Evolutionary conservation across 2,329 filamentous ascomycete species (phyloP), one percentile per base, ranked within the genome.

Genomic region (Xylariales sp.): DNA sequence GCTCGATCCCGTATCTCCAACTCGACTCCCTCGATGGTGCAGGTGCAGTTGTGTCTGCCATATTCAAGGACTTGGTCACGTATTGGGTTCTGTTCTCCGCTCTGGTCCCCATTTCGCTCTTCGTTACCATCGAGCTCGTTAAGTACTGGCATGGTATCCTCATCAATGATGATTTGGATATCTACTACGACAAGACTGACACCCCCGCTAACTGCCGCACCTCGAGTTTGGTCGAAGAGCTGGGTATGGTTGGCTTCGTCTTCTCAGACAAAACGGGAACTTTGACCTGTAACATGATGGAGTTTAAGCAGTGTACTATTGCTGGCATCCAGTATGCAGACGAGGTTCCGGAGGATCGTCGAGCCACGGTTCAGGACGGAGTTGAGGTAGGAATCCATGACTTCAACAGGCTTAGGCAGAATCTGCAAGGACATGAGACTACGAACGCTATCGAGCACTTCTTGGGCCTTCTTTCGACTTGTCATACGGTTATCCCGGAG

Each of bases 1-100:
- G 69, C 6, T 75, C 82, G 29, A 74, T 96, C 21, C 62, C 65
- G 12, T 98, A 97, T 59, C 74, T 98, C 13, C 62, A 77, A 37
- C 76, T 94, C 44, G 72, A 74, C 41, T 56, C 64, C 21, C 78
- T 83, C 45, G 76, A 79, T 51, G 73, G 62, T 10, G 70, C 69
- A 4, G 57, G 58, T 20, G 52, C 61, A 17, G 66, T 83, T n/a
- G 83, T 81, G 14, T 75, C 79, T 49, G 88, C 89, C 45, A 96
- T 98, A 60, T 85, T 94, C 62, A 83, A 85, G 52, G 93, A 98
- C 63, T 85, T 98, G 57, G 86, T 96, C 55, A 98, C 94, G 2
- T 97, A 97, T 62, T 98, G 93, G 91, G 91, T 98, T 21, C 66
- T 98, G 24, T 98, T 96, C 64, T 97, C 91, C 3, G 91, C 95